A percentile compares a stretch with the other conserved stretches of the same genome.
These are phyloP conservation scores for Colletotrichum higginsianum DNA, from an alignment of 2,329 filamentous ascomycete genomes.

Conservation along the genomic window DNA sequence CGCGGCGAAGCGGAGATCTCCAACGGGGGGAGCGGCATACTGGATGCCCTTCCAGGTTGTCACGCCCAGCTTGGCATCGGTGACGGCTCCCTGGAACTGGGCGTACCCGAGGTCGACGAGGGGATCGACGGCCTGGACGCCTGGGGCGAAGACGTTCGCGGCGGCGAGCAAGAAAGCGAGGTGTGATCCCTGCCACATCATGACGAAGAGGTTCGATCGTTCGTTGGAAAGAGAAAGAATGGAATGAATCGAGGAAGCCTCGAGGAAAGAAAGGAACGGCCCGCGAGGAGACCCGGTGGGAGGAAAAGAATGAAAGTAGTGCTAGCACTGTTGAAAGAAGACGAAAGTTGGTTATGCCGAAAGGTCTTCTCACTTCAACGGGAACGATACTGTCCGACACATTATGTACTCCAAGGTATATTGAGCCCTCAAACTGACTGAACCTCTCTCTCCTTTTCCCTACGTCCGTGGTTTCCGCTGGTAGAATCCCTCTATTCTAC, in stretches of 20 bases:
- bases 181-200: conserved; percentile 30
- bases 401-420: background rate
- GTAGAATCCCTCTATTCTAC: no score
- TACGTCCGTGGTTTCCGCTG: no score
- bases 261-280: conserved; percentile 11
- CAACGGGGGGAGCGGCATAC: conserved; percentile 79
- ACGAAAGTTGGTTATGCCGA: background rate
- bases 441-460: background rate
- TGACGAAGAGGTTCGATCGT: background rate
- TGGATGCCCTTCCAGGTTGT: conserved; percentile 82
- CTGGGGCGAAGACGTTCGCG: conserved; percentile 4
- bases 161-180: conserved; percentile 19
- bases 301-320: conserved; percentile 23
- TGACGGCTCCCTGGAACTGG: conserved; percentile 69
- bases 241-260: conserved; percentile 1
- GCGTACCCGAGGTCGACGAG: conserved; percentile 77
- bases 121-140: conserved; percentile 45
- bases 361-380: no score
- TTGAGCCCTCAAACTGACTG: background rate
- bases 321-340: conserved; percentile 17
- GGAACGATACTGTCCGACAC: background rate
- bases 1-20: conserved; percentile 75
- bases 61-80: conserved; percentile 64
- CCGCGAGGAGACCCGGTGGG: background rate
- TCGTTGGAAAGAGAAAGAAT: background rate